Conservation (phyloP, 83 land plant species). For the Larix sibirica region DNA sequence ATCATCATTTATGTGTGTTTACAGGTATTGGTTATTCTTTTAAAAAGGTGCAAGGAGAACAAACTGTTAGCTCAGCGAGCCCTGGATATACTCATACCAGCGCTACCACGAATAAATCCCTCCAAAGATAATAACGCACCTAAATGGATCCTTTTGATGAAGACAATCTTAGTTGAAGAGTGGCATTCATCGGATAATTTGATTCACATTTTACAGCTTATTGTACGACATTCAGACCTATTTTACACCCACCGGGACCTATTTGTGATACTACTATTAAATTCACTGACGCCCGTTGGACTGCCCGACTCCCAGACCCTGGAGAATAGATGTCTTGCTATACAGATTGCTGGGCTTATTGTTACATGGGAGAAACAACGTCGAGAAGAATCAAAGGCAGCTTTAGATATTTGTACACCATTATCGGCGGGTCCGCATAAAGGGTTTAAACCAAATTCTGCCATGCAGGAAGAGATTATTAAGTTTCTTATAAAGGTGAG, state of each 20-base stretch:
- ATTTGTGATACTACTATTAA: constrained; percentile 99
- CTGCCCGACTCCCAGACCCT: constrained; percentile 78
- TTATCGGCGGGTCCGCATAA: constrained; percentile 75
- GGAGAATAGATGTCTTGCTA: constrained; percentile 96
- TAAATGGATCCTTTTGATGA: constrained; percentile 98
- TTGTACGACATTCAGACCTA: constrained; percentile 96
- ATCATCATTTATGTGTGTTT: not conserved
- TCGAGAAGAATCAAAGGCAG: constrained; percentile 79
- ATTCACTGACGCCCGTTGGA: constrained; percentile 94
- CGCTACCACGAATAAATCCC: constrained; percentile 84
- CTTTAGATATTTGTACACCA: constrained; percentile 46
- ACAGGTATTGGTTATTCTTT: constrained; percentile 94
- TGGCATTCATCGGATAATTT: constrained; percentile 95
- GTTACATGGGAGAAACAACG: constrained; percentile 97
- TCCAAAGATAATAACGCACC: constrained; percentile 89
- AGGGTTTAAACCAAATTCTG: constrained; percentile 98
- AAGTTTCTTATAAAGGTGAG: constrained; percentile 94
- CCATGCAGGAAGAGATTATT: constrained; percentile 99
- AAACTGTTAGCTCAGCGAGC: constrained; percentile 94
- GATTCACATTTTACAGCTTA: constrained; percentile 95
- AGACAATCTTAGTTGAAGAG: constrained; percentile 95
- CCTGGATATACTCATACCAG: constrained; percentile 98
- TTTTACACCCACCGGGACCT: constrained; percentile 94
- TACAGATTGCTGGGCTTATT: constrained; percentile 98
- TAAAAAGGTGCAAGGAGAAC: constrained; percentile 97